These are phyloP conservation scores for Paecilomyces sp. DNA, from an alignment of 2,329 filamentous ascomycete genomes.

Conservation along the genomic window DNA sequence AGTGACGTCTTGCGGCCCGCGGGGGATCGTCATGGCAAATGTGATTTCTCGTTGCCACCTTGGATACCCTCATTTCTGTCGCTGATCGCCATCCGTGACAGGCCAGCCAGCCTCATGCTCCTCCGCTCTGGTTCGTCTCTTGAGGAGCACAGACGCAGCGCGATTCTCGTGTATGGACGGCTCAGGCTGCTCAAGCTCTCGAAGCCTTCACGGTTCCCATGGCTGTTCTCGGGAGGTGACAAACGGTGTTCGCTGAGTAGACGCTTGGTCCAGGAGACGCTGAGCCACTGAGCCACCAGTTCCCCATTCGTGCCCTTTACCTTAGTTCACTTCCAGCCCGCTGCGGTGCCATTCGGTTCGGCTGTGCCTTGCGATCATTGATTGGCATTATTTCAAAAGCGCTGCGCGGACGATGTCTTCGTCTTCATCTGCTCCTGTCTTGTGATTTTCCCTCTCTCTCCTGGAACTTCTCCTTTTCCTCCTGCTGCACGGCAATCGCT, in stretches of 20 bases:
- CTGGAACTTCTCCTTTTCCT: background rate
- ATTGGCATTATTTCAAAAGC: background rate
- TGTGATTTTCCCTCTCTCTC: constrained; percentile 2
- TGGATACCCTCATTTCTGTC: background rate
- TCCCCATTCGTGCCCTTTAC: background rate
- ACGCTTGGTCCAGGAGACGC: background rate
- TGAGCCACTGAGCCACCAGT: background rate
- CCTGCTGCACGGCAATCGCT: background rate
- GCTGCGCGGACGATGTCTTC: background rate
- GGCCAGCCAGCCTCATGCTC: background rate
- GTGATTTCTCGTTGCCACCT: background rate
- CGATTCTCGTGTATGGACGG: background rate
- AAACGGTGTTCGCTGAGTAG: background rate
- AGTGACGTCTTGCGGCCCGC: background rate
- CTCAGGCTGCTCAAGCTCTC: background rate
- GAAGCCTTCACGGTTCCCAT: background rate
- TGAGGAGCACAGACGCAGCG: background rate
- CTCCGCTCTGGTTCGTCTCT: background rate
- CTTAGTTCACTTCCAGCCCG: background rate
- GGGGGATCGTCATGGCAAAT: background rate
- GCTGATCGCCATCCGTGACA: background rate
- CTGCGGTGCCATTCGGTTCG: background rate
- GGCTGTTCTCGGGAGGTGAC: background rate
- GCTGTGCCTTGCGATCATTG: background rate
- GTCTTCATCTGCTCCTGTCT: background rate